A percentile compares a stretch with the other conserved stretches of the same genome.
phyloP scores from a whole-genome alignment of 148 eudicot genomes.

The Rheum nobile region DNA sequence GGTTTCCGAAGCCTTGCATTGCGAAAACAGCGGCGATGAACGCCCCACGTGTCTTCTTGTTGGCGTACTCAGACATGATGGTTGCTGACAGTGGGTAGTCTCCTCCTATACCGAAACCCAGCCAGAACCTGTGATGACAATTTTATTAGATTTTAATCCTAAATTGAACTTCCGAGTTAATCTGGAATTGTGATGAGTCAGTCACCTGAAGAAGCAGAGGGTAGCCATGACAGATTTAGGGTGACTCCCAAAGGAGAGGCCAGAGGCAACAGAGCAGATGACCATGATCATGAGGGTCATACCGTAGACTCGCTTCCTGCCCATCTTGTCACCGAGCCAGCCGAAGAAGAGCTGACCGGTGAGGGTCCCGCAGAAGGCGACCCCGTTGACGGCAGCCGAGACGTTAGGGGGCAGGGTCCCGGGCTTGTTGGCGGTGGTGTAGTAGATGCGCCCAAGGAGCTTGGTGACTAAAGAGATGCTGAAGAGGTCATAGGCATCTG shows the following conservation, averaged over 20 bases:
- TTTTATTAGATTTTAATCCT: too few relatives aligned
- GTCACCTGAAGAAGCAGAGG: constrained; percentile 10
- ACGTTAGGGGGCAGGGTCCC: constrained; percentile 10
- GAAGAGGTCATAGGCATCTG: constrained; percentile 13
- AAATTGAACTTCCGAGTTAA: too few relatives aligned
- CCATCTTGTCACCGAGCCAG: constrained; percentile 15
- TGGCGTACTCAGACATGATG: constrained; percentile 13
- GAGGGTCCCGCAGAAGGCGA: constrained; percentile 12
- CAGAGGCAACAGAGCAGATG: constrained; percentile 10
- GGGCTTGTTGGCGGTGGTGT: neutral
- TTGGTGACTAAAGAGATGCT: constrained; percentile 12
- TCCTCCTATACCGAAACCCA: constrained; percentile 10
- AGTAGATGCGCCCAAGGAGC: constrained; percentile 13
- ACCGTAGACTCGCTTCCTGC: constrained; percentile 8
- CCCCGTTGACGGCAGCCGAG: constrained; percentile 9
- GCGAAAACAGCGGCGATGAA: constrained; percentile 12
- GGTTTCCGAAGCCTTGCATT: constrained; percentile 12
- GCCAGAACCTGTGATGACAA: constrained; percentile 13
- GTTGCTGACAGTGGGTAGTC: constrained; percentile 13
- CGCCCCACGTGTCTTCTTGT: constrained; percentile 13
- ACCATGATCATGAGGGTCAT: constrained; percentile 13
- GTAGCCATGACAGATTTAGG: constrained; percentile 10
- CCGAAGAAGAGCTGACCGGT: constrained; percentile 12
- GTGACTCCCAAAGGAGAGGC: constrained; percentile 6
- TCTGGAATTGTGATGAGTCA: too few relatives aligned